Conservation (phyloP, 805 yeast genomes). For the Yarrowia sp. region DNA sequence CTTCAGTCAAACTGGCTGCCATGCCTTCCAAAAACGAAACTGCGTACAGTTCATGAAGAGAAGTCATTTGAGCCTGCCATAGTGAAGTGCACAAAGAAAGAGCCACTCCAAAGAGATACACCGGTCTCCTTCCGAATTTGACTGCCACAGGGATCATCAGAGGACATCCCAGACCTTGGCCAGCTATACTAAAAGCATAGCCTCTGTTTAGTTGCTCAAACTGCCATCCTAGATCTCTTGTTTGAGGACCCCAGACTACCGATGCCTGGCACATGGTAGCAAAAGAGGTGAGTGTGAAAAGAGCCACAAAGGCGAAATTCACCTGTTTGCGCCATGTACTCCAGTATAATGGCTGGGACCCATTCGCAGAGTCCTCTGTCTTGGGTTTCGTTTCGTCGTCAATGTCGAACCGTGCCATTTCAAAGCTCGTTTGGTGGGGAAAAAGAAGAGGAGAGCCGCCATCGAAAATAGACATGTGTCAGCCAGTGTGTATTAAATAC, state of each 20-base stretch:
- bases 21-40: slow-evolving; percentile 37
- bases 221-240: slow-evolving; percentile 37
- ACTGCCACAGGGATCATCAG: slow-evolving; percentile 41
- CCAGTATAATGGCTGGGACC: slow-evolving; percentile 38
- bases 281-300: slow-evolving; percentile 37
- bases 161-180: slow-evolving; percentile 40
- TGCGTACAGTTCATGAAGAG: slow-evolving; percentile 35
- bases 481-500: neutral
- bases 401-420: neutral
- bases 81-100: slow-evolving; percentile 9
- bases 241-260: slow-evolving; percentile 40
- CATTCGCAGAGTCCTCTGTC: neutral
- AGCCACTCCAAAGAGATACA: slow-evolving; percentile 38
- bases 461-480: slow-evolving; percentile 11
- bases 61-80: slow-evolving; percentile 41
- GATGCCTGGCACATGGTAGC: slow-evolving; percentile 37
- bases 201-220: slow-evolving; percentile 38
- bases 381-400: neutral
- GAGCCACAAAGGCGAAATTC: slow-evolving; percentile 30
- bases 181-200: slow-evolving; percentile 40
- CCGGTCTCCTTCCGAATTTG: slow-evolving; percentile 41
- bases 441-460: neutral
- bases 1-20: slow-evolving; percentile 39
- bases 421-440: neutral
- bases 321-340: slow-evolving; percentile 37